Conservation (phyloP, 768 basidiomycete species). For the Collybiopsis luxurians region DNA sequence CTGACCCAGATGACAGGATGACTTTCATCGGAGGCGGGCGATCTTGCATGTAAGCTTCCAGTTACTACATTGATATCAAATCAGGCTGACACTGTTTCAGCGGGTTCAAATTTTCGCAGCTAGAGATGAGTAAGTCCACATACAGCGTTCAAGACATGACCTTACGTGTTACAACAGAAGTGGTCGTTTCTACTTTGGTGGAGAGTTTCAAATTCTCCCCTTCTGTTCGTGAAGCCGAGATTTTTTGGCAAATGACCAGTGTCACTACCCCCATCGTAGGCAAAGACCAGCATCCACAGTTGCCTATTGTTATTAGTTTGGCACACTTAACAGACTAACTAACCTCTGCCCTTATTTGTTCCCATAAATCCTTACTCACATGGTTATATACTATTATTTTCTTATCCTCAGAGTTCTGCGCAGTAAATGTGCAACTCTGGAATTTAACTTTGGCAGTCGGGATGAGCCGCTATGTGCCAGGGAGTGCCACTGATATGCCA, state of each 20-base stretch:
- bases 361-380: no score
- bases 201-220: constrained; percentile 2
- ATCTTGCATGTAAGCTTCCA: constrained; percentile 32
- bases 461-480: no score
- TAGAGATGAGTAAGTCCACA: constrained; percentile 6
- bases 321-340: neutral
- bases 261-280: neutral
- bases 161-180: neutral
- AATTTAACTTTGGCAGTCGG: no score
- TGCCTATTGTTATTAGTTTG: neutral
- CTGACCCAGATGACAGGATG: constrained; percentile 28
- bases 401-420: no score
- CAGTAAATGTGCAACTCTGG: no score
- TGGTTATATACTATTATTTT: no score
- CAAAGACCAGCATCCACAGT: neutral
- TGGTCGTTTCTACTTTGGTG: constrained; percentile 1
- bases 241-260: neutral
- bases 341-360: neutral
- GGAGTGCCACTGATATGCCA: no score
- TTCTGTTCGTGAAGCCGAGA: neutral
- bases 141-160: neutral
- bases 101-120: constrained; percentile 5
- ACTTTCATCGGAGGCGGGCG: constrained; percentile 41
- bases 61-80: neutral
- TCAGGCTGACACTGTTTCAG: neutral